Conservation (phyloP, 176 grass and related monocot species). For the Musa troglodytarum region DNA sequence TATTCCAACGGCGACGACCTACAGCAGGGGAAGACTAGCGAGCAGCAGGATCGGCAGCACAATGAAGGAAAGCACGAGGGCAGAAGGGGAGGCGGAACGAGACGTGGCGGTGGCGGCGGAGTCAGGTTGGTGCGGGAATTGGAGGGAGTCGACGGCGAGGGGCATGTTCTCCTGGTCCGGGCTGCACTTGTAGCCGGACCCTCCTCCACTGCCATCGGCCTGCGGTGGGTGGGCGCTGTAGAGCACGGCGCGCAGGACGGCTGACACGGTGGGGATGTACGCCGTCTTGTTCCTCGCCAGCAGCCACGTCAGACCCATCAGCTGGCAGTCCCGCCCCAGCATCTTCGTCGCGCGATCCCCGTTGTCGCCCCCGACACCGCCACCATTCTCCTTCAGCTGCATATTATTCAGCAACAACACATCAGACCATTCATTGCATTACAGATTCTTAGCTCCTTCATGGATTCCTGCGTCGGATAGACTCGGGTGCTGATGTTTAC, state of each 20-base stretch:
- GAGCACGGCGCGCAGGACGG: slow-evolving; percentile 87
- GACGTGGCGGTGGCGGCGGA: slow-evolving; percentile 8
- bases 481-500: too few species aligned
- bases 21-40: too few species aligned
- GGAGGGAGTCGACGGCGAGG: slow-evolving; percentile 87
- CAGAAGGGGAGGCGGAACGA: background rate
- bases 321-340: slow-evolving; percentile 95
- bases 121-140: slow-evolving; percentile 49
- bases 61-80: background rate
- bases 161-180: slow-evolving; percentile 98
- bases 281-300: slow-evolving; percentile 81
- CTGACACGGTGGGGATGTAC: slow-evolving; percentile 94
- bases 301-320: slow-evolving; percentile 98
- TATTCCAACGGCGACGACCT: background rate
- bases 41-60: background rate
- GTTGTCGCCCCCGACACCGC: slow-evolving; percentile 29
- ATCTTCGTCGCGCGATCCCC: slow-evolving; percentile 62
- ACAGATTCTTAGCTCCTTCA: too few species aligned
- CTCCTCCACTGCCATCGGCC: slow-evolving; percentile 16
- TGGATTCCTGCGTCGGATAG: too few species aligned
- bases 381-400: slow-evolving; percentile 54
- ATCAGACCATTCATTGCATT: background rate
- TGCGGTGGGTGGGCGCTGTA: slow-evolving; percentile 49
- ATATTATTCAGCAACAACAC: background rate
- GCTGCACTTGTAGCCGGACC: slow-evolving; percentile 39